Base-by-base conservation (phyloP, 2,329 filamentous ascomycete species). In the Apiospora koreana region DNA sequence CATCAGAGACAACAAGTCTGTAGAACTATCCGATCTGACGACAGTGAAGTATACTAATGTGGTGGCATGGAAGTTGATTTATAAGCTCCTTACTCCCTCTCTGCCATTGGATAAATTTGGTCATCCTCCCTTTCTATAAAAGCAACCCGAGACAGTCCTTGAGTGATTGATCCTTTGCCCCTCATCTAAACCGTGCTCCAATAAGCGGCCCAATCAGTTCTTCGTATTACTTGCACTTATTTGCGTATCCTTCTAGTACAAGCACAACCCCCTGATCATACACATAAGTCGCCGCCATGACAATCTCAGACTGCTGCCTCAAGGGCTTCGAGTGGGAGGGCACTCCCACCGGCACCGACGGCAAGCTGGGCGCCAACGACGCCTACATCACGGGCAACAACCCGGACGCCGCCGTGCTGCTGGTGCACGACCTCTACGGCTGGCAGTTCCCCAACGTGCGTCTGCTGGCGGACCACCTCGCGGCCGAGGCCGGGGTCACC, bases 401-500 rank as follows among this genome's bases (percentile, higher is more conserved):
- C 69, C 72, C 75, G n/a, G 73, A 76, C 50, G 75, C 70, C 12
- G 82, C 82, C 14, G 75, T 85, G 31, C 69, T 85, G 6, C 41
- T 82, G 50, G 74, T 84, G 65, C 78, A 81, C 71, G 83, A 83
- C 69, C 68, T 84, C 31, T 79, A 83, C 31, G 83, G 83, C 68
- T 87, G 84, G 83, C 83, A 74, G 9, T 84, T 85, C 68, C 73
- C 75, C 54, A 87, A 87, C 73, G 69, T 77, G 18, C 81, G 84
- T 0, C 76, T 87, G 7, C 78, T 87, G 2, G 83, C 85, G 14
- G 85, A 87, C 73, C 80, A 85, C 76, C 85, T 81, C 72, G 85
- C 85, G 1, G 75, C 76, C 18, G 83, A 86, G 74, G 77, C 77
- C 42, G 76, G 81, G 67, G 84, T 81, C 1, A 86, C 84, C 4